These are phyloP conservation scores for Pleurotus djamor DNA, from an alignment of 768 basidiomycete species.

Conservation along the genomic window DNA sequence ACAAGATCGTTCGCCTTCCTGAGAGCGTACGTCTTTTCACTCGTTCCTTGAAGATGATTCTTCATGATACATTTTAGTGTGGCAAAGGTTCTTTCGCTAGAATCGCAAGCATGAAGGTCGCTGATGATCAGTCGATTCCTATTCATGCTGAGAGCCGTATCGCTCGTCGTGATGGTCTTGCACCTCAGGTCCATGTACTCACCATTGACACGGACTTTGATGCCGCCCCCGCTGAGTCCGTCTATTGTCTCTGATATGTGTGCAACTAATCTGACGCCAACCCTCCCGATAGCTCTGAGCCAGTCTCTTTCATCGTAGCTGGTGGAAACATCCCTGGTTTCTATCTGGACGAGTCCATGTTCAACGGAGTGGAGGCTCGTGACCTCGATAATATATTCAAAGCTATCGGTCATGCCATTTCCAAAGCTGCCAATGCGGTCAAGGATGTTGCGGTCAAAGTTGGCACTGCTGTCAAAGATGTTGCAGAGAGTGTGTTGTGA, in stretches of 20 bases:
- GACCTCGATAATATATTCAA: conserved; percentile 5
- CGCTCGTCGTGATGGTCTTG: conserved; percentile 11
- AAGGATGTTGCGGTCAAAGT: conserved; percentile 5
- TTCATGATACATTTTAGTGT: conserved; percentile 22
- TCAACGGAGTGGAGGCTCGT: neutral
- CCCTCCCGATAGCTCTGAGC: neutral
- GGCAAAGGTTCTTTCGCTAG: conserved; percentile 37
- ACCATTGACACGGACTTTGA: conserved; percentile 29
- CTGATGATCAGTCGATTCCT: conserved; percentile 40
- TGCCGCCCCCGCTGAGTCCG: conserved; percentile 12
- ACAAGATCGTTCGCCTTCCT: conserved; percentile 52
- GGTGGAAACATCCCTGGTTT: conserved; percentile 4
- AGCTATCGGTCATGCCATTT: neutral
- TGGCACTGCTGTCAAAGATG: neutral
- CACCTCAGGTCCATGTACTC: conserved; percentile 27
- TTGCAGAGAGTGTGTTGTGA: neutral
- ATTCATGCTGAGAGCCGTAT: neutral
- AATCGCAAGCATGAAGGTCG: conserved; percentile 35
- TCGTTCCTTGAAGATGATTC: neutral
- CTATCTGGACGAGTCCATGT: neutral
- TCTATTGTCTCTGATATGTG: neutral
- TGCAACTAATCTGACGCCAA: neutral
- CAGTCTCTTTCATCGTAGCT: neutral
- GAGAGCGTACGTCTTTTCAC: conserved; percentile 34
- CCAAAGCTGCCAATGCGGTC: conserved; percentile 4